phyloP scores from a whole-genome alignment of 768 basidiomycete species.

The Agaricus bisporus region DNA sequence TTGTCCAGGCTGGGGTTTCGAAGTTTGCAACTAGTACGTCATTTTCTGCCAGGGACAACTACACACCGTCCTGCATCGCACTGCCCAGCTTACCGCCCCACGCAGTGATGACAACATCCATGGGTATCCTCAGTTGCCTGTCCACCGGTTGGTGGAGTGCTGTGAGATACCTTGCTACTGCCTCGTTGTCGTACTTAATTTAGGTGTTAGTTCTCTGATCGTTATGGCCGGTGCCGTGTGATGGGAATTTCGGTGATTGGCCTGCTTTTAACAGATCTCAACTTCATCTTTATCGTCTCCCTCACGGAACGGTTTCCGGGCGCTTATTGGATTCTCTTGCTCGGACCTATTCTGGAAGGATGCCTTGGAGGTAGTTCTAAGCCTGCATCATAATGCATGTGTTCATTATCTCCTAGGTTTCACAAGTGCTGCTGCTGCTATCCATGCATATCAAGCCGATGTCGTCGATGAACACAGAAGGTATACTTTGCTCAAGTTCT shows the following conservation, averaged over 20 bases:
- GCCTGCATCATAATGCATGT: neutral
- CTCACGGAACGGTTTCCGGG: constrained; percentile 62
- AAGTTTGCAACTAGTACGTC: constrained; percentile 54
- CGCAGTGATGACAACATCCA: constrained; percentile 24
- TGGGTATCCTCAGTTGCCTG: constrained; percentile 70
- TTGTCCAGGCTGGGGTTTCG: constrained; percentile 68
- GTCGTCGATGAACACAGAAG: constrained; percentile 48
- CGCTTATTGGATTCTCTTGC: constrained; percentile 73
- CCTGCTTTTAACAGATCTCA: constrained; percentile 54
- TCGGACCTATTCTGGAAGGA: constrained; percentile 65
- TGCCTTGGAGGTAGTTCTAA: constrained; percentile 55
- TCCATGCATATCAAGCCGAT: constrained; percentile 68
- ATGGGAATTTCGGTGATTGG: constrained; percentile 60
- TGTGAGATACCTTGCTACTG: constrained; percentile 33
- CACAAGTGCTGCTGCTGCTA: constrained; percentile 40
- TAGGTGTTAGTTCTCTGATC: constrained; percentile 59
- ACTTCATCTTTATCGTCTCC: constrained; percentile 58
- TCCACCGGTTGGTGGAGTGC: constrained; percentile 87
- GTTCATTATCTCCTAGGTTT: constrained; percentile 34
- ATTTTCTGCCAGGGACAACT: neutral
- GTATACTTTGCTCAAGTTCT: constrained; percentile 23
- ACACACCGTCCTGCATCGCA: neutral
- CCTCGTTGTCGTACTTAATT: constrained; percentile 10
- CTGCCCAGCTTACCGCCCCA: too few species aligned
- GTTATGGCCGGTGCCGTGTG: constrained; percentile 62